These are phyloP conservation scores for Lactarius psammicola DNA, from an alignment of 768 basidiomycete genomes.

Conservation along the genomic window DNA sequence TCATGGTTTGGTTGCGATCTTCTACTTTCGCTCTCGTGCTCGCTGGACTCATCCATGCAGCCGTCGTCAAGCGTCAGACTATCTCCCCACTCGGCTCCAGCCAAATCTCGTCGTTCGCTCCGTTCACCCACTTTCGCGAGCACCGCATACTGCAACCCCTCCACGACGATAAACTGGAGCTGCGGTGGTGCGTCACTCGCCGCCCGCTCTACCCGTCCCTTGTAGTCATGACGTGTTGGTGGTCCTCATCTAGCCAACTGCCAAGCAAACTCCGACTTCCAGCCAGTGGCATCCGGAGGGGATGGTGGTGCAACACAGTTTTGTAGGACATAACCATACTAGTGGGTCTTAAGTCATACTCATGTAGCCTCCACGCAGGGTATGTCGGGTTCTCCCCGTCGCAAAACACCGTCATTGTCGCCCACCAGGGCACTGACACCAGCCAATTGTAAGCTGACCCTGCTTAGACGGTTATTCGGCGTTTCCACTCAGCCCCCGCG, in stretches of 20 bases:
- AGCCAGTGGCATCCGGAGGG: constrained; percentile 49
- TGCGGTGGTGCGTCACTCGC: constrained; percentile 32
- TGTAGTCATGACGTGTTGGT: background rate
- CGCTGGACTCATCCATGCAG: background rate
- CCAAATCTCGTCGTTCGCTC: constrained; percentile 34
- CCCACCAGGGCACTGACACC: constrained; percentile 42
- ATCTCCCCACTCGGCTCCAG: constrained; percentile 31
- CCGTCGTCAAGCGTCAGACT: constrained; percentile 6
- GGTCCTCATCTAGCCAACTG: constrained; percentile 41
- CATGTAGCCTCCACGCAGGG: constrained; percentile 37
- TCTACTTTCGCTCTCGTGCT: background rate
- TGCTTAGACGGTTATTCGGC: background rate
- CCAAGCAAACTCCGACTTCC: constrained; percentile 47
- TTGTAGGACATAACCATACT: constrained; percentile 34
- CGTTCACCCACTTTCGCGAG: constrained; percentile 36
- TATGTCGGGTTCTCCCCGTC: constrained; percentile 52
- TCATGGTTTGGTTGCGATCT: background rate
- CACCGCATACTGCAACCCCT: constrained; percentile 35
- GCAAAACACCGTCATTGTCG: constrained; percentile 38
- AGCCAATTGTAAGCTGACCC: constrained; percentile 32
- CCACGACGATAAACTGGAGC: constrained; percentile 32
- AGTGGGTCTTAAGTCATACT: background rate
- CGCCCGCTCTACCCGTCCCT: background rate
- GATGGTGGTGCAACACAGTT: constrained; percentile 44
- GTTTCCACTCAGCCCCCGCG: background rate